phyloP scores from a whole-genome alignment of 495 filamentous ascomycete genomes.

The Parmelia sp. region DNA sequence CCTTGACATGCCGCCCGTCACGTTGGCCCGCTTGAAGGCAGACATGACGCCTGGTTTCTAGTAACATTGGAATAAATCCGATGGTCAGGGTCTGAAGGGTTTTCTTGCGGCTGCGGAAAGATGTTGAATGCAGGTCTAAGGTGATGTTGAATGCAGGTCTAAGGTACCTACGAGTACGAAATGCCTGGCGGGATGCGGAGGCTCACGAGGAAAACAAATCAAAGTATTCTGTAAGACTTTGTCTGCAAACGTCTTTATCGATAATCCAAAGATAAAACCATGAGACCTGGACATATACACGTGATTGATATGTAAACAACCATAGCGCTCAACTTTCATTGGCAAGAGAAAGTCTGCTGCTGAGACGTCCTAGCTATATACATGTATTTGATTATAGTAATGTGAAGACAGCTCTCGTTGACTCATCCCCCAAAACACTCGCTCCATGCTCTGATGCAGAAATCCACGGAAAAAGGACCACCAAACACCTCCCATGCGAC shows the following conservation, averaged over 20 bases:
- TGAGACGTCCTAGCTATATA: background rate
- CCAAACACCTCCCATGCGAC: background rate
- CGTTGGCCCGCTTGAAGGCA: constrained; percentile 55
- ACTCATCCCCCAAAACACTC: background rate
- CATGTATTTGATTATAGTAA: background rate
- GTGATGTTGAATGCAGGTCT: background rate
- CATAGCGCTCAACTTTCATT: background rate
- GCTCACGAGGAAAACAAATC: background rate
- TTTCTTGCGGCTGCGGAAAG: background rate
- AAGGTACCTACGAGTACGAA: too few relatives aligned
- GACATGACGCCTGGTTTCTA: constrained; percentile 41
- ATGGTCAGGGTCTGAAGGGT: background rate
- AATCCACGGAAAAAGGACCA: background rate
- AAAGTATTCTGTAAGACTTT: background rate
- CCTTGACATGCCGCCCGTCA: constrained; percentile 41
- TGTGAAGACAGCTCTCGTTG: background rate
- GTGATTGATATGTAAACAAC: background rate
- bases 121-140: background rate
- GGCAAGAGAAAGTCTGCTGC: background rate
- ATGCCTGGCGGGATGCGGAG: background rate
- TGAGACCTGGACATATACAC: background rate
- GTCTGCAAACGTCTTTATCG: background rate
- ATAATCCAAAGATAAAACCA: background rate
- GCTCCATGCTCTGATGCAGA: background rate
- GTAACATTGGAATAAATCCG: constrained; percentile 3